Base-by-base conservation (phyloP, 2,329 filamentous ascomycete species). In the Diaporthe amygdali region DNA sequence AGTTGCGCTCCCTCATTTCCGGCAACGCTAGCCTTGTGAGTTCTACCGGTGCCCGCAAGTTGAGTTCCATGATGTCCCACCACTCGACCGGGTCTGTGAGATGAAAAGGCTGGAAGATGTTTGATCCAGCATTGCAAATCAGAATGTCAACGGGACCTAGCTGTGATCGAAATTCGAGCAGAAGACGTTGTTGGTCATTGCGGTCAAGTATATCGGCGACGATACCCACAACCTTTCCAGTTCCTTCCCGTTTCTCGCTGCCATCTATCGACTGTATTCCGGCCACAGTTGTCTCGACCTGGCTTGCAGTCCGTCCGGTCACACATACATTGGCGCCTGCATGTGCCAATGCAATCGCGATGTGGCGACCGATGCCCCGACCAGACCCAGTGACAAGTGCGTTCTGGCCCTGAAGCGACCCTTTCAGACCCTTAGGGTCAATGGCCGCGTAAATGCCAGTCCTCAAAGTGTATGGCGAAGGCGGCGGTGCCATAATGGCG, bases 61-160 rank as follows among this genome's bases (percentile, higher is more conserved):
- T 63, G 20, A 63, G 41, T 41, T 63, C 59, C 59, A 63, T 25
- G 20, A 47, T 63, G 20, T 63, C 59, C 59, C 59, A 63, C 59
- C 59, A 63, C 22, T 63, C 59, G 41, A 47, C 59, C 15, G 59
- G 41, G 7, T 63, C 59, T 22, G 59, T 63, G 12, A 63, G 27
- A 10, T 63, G 59, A 30, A 63, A 63, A 22, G 59, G 59, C 41
- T 63, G 59, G 12, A 63, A 63, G n/a, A 8, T 47, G 3, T 63
- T 63, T 3, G 59, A 63, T 37, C 59, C 59, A 27, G 59, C 59
- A 8, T 63, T 63, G n/a, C 59, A 63, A 4, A 63, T 63, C 12
- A 63, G 41, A 32, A 63, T 47, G 12, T 47, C 59, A 20, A 63
- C 30, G 7, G 59, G 41, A 8, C 59, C 59, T 20, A 63, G 41